A percentile compares a stretch with the other conserved stretches of the same genome.
Evolutionary conservation across 768 basidiomycete genomes (phyloP).

Genomic region (Phaeolepiota aurea): DNA sequence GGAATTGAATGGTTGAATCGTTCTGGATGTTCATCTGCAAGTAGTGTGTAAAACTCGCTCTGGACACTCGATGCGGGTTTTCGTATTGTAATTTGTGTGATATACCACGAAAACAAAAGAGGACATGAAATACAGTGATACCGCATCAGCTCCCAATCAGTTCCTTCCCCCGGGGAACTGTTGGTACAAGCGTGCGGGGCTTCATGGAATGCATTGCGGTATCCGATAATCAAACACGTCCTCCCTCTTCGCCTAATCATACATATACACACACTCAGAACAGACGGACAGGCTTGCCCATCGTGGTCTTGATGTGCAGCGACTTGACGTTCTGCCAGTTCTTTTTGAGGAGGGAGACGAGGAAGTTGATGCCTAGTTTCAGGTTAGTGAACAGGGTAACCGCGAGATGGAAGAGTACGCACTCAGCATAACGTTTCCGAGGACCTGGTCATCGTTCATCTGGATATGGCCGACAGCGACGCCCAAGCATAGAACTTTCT

Average conservation of each 20-base stretch:
- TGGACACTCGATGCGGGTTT: too few species aligned
- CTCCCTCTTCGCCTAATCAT: background rate
- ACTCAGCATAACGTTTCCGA: conserved; percentile 97
- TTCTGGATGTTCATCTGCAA: too few species aligned
- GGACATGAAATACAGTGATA: background rate
- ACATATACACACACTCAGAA: conserved; percentile 47
- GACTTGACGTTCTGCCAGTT: conserved; percentile 99
- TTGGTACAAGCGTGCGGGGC: conserved; percentile 99
- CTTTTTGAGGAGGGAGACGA: conserved; percentile 98
- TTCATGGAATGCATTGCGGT: conserved; percentile 84
- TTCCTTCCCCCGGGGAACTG: conserved; percentile 60
- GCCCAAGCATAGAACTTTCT: conserved; percentile 98
- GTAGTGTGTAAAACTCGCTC: too few species aligned
- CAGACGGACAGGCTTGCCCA: conserved; percentile 96
- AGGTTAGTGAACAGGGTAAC: conserved; percentile 3
- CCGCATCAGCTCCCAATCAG: conserved; percentile 87
- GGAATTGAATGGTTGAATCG: too few species aligned
- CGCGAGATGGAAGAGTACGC: conserved; percentile 16
- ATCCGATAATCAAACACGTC: background rate
- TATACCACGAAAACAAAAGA: too few species aligned
- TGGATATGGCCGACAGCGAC: conserved; percentile 97
- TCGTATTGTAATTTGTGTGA: too few species aligned
- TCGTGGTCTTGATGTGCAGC: conserved; percentile 96
- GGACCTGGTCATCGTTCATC: conserved; percentile 96
- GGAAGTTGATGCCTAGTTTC: conserved; percentile 92